Evolutionary conservation across 2,329 filamentous ascomycete genomes (phyloP), one percentile per base, ranked within the genome.

Genomic region (Phaeoacremonium minimum): DNA sequence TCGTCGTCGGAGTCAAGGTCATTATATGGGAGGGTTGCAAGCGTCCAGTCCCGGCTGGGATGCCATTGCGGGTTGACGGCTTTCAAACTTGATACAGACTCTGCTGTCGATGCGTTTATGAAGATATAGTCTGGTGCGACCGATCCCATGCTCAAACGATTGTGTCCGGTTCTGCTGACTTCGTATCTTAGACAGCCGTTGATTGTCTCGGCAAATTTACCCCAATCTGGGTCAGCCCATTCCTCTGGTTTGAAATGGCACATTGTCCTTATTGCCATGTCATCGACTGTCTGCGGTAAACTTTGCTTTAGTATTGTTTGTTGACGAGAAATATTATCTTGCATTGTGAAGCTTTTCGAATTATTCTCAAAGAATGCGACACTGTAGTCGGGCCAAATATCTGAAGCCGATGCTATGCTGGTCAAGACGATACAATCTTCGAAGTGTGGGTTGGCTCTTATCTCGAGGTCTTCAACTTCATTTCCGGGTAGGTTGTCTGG

Each of bases 241-340:
- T 38, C 41, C 7, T 46, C 47, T 4, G 35, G 37, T 20, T 43
- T 43, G 33, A 40, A 43, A 14, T 40, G 45, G 6, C 45, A 44
- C 19, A 43, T 46, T 35, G 39, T 51, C 35, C 37, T 55, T 45
- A 53, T 34, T 1, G 46, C 45, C 49, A 66, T 57, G n/a, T 58
- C 50, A 15, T 52, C 48, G 17, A 51, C 43, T 15, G 45, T 51
- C 15, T 40, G 43, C 4, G 62, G 61, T 20, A 66, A 35, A 30
- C 52, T 48, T 28, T 58, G 47, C 13, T 46, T 45, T 28, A 63
- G 44, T 7, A 67, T 59, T 53, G 58, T 61, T 32, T 50, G 49
- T 4, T 45, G 46, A 35, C 56, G 50, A n/a, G 69, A 67, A 55
- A 68, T 60, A 62, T 59, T 67, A 7, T 68, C 69, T 3, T 56